phyloP scores from a whole-genome alignment of 2,329 filamentous ascomycete genomes.

The Helotiales sp. region DNA sequence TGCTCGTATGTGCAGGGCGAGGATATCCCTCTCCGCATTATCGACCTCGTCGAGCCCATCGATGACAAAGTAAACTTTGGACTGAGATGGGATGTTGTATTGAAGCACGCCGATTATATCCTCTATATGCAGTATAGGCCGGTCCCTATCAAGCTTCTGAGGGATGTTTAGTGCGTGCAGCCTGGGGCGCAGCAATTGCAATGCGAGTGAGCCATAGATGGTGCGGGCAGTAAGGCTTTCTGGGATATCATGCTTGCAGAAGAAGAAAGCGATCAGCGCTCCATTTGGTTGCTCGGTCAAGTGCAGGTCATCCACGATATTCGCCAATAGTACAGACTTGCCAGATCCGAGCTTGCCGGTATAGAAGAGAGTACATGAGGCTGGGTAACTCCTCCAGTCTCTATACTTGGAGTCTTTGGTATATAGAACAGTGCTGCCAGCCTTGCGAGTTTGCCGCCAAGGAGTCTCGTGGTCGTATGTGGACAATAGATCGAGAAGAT shows the following conservation, averaged over 20 bases:
- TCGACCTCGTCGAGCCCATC: slow-evolving; percentile 46
- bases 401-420: slow-evolving; percentile 36
- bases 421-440: slow-evolving; percentile 43
- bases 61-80: slow-evolving; percentile 42
- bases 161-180: too few species aligned
- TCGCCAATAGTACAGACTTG: slow-evolving; percentile 52
- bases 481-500: slow-evolving; percentile 48
- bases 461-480: slow-evolving; percentile 47
- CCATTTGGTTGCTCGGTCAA: too few species aligned
- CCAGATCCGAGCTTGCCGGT: slow-evolving; percentile 51
- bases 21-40: slow-evolving; percentile 12
- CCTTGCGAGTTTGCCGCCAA: slow-evolving; percentile 51
- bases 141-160: too few species aligned
- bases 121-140: too few species aligned
- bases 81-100: slow-evolving; percentile 27
- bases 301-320: slow-evolving; percentile 51
- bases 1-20: too few species aligned
- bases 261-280: too few species aligned
- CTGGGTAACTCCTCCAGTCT: slow-evolving; percentile 38
- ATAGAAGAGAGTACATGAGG: slow-evolving; percentile 44
- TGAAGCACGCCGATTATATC: slow-evolving; percentile 36
- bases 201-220: slow-evolving; percentile 43
- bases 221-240: slow-evolving; percentile 41
- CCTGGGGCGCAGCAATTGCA: slow-evolving; percentile 46
- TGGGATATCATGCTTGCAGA: slow-evolving; percentile 42